Percentiles rank a stretch among this genome's conserved stretches.
phyloP scores from a whole-genome alignment of 1,284 basidiomycete species.

The Exobasidium cylindrosporum region DNA sequence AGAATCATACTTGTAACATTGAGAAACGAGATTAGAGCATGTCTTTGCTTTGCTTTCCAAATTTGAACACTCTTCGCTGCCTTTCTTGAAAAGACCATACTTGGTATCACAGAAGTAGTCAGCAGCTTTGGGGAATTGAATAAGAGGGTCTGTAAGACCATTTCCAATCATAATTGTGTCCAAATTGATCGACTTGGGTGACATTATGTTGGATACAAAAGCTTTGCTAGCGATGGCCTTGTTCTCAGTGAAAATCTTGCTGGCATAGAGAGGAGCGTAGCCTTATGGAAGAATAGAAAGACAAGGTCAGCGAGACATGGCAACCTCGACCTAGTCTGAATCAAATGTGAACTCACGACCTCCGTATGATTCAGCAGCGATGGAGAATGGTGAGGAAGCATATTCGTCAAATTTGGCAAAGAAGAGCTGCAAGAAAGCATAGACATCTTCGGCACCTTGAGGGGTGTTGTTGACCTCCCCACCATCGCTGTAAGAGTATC shows the following conservation, averaged over 20 bases:
- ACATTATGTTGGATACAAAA: constrained; percentile 13
- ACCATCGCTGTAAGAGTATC: constrained; percentile 76
- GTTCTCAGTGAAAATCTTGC: constrained; percentile 50
- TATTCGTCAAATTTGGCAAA: constrained; percentile 59
- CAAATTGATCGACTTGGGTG: constrained; percentile 47
- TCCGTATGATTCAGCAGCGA: constrained; percentile 64
- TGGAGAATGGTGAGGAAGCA: constrained; percentile 47
- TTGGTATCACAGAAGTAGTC: constrained; percentile 69
- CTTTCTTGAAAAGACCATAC: constrained; percentile 69
- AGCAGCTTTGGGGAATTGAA: constrained; percentile 62
- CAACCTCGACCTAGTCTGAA: too few species aligned
- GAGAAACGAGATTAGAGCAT: constrained; percentile 64
- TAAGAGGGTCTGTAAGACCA: constrained; percentile 46
- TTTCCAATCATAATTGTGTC: constrained; percentile 52
- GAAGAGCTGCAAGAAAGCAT: constrained; percentile 86
- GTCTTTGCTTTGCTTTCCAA: constrained; percentile 67
- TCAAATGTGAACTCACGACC: constrained; percentile 62
- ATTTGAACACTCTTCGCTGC: constrained; percentile 67
- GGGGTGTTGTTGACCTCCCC: constrained; percentile 70
- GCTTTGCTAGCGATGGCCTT: constrained; percentile 28
- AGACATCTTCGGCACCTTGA: constrained; percentile 76
- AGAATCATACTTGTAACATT: constrained; percentile 50
- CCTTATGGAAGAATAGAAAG: too few species aligned
- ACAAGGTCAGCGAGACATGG: too few species aligned
- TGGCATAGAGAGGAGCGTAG: constrained; percentile 50